Evolutionary conservation across 768 basidiomycete genomes (phyloP), one percentile per base, ranked within the genome.

Genomic region (Fibroporia radiculosa): DNA sequence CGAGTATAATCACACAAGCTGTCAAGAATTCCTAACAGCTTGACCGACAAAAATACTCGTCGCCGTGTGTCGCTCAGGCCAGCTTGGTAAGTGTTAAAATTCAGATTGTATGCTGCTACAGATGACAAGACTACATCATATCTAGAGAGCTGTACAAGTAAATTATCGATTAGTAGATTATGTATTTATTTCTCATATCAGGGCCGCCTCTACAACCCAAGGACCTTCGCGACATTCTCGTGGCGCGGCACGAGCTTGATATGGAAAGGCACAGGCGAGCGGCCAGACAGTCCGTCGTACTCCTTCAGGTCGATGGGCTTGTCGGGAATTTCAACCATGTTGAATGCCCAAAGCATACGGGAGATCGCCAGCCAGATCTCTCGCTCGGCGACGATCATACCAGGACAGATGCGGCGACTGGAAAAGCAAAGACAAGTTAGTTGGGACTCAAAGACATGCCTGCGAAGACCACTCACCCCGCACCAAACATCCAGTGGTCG

Each of bases 401-500:
- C 72, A 1, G 69, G 69, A 47, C 73, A 73, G 36, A 73, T 47
- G 25, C 53, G 50, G 18, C 56, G 56, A 14, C 52, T 57, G 47
- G 13, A 18, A 12, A 3, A 26, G 38, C 4, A 33, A 14, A 26
- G 22, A n/a, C 14, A 5, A 14, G 27, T 4, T 8, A 18, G n/a
- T 31, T 8, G 8, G 29, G 18, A 12, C n/a, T 20, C 12, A n/a
- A 4, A 22, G 44, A 16, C 14, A n/a, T 13, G 18, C 13, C 24
- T 26, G 22, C 22, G 38, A 24, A 20, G 34, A 7, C 6, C 22
- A 56, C 64, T 23, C 50, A 75, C 73, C 72, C 73, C 1, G 58
- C 71, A 13, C 73, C 73, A 42, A 72, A 75, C 55, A 66, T 65
- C 73, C 73, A 75, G 44, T 75, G 70, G 48, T 75, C 73, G 28